These are phyloP conservation scores for Bruguiera sexangula DNA, from an alignment of 345 rosid genomes.

Conservation along the genomic window DNA sequence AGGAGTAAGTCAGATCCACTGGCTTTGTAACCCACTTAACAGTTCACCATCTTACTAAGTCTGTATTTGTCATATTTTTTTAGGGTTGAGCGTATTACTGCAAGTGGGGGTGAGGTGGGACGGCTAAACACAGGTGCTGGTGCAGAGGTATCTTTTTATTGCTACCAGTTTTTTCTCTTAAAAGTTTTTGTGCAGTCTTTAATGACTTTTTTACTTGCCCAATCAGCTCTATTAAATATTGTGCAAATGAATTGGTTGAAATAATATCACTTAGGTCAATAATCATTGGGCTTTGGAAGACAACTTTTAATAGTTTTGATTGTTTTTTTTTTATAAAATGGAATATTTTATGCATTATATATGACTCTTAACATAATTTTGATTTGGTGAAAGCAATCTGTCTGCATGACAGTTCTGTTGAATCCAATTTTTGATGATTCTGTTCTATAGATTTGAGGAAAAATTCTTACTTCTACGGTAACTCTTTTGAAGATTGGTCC, in stretches of 20 bases:
- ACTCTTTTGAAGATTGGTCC: slow-evolving; percentile 77
- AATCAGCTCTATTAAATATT: no score
- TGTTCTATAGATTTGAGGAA: slow-evolving; percentile 1
- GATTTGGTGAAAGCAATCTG: not conserved
- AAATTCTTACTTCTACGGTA: slow-evolving; percentile 20
- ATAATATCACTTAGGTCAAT: not conserved
- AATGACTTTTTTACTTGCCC: not conserved
- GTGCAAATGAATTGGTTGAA: not conserved
- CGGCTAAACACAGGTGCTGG: slow-evolving; percentile 96
- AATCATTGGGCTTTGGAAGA: not conserved
- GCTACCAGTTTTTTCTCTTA: slow-evolving; percentile 5
- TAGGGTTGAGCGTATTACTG: slow-evolving; percentile 88
- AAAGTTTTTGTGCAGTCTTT: not conserved
- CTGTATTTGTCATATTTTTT: slow-evolving; percentile 21
- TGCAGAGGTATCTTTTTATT: slow-evolving; percentile 63
- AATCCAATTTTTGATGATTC: not conserved
- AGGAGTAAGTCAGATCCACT: slow-evolving; percentile 63
- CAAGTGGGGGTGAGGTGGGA: slow-evolving; percentile 99
- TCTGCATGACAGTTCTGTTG: not conserved
- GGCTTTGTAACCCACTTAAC: slow-evolving; percentile 5
- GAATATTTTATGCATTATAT: not conserved
- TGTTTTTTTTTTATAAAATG: not conserved
- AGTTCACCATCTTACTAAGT: slow-evolving; percentile 14
- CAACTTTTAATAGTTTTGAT: not conserved
- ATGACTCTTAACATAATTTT: not conserved